Conservation (phyloP, 805 yeast species). For the Wickerhamiella cacticola region DNA sequence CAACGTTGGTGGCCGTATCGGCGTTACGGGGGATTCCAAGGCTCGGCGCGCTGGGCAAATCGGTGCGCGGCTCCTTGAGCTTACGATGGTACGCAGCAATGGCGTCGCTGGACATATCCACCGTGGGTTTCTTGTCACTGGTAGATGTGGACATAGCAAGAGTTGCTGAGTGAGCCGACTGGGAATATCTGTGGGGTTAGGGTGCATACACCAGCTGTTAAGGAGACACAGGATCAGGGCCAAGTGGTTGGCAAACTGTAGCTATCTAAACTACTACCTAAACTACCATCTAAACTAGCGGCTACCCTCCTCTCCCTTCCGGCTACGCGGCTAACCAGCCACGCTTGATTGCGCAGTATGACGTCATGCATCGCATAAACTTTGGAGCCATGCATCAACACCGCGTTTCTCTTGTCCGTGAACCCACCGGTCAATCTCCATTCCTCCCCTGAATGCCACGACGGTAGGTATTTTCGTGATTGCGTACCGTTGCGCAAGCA, state of each 20-base stretch:
- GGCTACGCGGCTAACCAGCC: too few relatives aligned
- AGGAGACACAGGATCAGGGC: not conserved
- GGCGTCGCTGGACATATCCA: constrained; percentile 24
- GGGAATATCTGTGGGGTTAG: not conserved
- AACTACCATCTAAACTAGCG: too few relatives aligned
- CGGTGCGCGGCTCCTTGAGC: constrained; percentile 23
- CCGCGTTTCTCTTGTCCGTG: not conserved
- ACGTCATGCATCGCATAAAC: constrained; percentile 12
- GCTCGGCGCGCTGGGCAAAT: constrained; percentile 26
- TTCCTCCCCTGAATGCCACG: constrained; percentile 53
- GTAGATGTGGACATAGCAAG: constrained; percentile 6
- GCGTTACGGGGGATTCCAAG: constrained; percentile 28
- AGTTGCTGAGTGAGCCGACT: constrained; percentile 4
- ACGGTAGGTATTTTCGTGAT: constrained; percentile 51
- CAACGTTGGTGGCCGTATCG: constrained; percentile 23
- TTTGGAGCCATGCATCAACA: constrained; percentile 11
- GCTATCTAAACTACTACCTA: too few relatives aligned
- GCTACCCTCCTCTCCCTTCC: too few relatives aligned
- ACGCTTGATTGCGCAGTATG: constrained; percentile 2
- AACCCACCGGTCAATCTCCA: constrained; percentile 37
- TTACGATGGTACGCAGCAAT: constrained; percentile 29
- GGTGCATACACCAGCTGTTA: not conserved
- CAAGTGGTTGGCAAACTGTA: too few relatives aligned
- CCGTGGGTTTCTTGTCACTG: constrained; percentile 6
- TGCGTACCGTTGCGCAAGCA: constrained; percentile 44